Base-by-base conservation (phyloP, 176 grass and related monocot species). In the Eragrostis curvula region DNA sequence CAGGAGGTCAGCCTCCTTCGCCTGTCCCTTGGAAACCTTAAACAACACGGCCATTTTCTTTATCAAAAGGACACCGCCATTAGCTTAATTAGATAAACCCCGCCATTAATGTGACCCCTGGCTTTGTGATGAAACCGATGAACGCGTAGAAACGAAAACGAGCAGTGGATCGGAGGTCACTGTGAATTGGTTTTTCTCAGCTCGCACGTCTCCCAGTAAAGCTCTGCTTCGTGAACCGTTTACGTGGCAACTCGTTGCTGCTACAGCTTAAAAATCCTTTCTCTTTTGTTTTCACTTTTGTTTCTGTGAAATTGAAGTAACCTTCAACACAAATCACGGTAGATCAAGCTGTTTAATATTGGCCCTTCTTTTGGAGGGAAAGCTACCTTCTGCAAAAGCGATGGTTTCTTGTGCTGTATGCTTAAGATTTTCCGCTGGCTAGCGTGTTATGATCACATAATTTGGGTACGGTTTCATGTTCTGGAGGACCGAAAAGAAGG, bases 171-270 rank as follows among this genome's bases (percentile, higher is more conserved):
- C 20, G 51, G 72, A 13, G 71, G 8, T 32, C 16, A 20, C 15
- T 44, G n/a, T 9, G 52, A 41, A 10, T 8, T 2, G 51, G 30
- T 3, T 13, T 28, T 28, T 0, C 39, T 43, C 45, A 50, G 7
- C 21, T 59, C 52, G 9, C 51, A 29, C 66, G 3, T 8, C 2
- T 80, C 65, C 50, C 13, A 48, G 23, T 43, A 10, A 8, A 10
- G 17, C 9, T 46, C 24, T 29, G 51, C 67, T 47, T 45, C 71
- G 81, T n/a, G 36, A 66, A 77, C 16, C 50, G 72, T 68, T 65
- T 53, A 89, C 56, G 82, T 81, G 87, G 82, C 87, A 56, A 81
- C 83, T 49, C 78, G 72, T 5, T 57, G 78, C 18, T 47, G 49
- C 45, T 52, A 13, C 64, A 6, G 15, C 1, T 47, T 7, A 1